Evolutionary conservation across 2,329 filamentous ascomycete species (phyloP), one percentile per base, ranked within the genome.

Genomic region (Teratosphaeria gauchensis): DNA sequence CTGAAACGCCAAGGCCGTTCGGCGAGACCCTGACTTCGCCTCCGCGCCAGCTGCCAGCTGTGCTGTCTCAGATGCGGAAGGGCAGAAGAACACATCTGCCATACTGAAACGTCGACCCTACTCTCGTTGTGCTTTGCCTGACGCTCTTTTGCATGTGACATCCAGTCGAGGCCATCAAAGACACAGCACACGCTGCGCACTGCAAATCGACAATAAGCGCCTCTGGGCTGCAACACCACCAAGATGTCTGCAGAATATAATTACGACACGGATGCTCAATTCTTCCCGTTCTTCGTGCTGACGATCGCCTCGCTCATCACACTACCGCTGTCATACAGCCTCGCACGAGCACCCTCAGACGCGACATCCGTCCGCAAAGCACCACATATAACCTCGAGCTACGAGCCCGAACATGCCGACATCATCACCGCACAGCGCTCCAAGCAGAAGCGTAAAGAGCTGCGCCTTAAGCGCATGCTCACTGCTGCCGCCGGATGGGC

Each of bases 201-300:
- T n/a, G 42, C 14, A 16, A 46, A 46, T 46, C n/a, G n/a, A 46
- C 42, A 46, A 38, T 38, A 11, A 16, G 33, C 33, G 33, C 33
- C 33, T 38, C 33, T 11, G 33, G 33, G 33, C 35, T 16, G 4
- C n/a, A 48, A 21, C 6, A 55, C 8, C 11, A 2, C 9, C 77
- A 86, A 79, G 74, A 94, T 94, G 85, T 92, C 87, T 73, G 90
- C 89, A 71, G 92, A 97, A 76, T 99, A 99, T 82, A 95, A 89
- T 70, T 99, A 99, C 79, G 94, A 99, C 83, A 89, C 96, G 73
- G 85, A 94, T 84, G 92, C 91, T 69, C 90, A 96, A 83, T 96
- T 96, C 80, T 99, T 96, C 81, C 94, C 95, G 66, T 96, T 95
- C 83, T 99, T 99, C 80, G 87, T 97, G 77, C 86, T 96, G 72